Percentiles rank a stretch among this genome's conserved stretches.
These are phyloP conservation scores for Ustilago hordei DNA, from an alignment of 1,284 basidiomycete species.

Conservation along the genomic window DNA sequence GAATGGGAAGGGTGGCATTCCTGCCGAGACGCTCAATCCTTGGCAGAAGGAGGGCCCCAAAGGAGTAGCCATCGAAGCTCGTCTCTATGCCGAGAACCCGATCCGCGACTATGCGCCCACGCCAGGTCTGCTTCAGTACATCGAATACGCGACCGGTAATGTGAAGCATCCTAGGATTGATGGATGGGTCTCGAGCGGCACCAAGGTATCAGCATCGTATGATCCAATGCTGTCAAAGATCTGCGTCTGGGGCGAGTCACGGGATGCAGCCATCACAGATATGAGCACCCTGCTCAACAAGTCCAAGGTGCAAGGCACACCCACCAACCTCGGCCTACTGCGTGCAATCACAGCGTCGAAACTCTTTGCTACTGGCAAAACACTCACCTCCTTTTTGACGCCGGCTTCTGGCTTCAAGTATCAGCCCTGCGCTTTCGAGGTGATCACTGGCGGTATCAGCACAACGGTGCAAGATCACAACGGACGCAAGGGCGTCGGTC, in stretches of 20 bases:
- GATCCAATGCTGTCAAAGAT: conserved; percentile 74
- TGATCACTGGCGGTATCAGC: conserved; percentile 75
- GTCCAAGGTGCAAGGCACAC: conserved; percentile 69
- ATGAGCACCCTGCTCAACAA: conserved; percentile 42
- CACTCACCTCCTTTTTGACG: conserved; percentile 75
- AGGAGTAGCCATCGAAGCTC: conserved; percentile 75
- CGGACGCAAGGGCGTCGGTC: conserved; percentile 73
- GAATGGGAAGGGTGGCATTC: conserved; percentile 66
- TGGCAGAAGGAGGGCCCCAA: conserved; percentile 64
- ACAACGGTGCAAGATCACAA: conserved; percentile 76
- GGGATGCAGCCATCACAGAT: conserved; percentile 70
- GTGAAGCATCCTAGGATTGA: conserved; percentile 74
- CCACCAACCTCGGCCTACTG: conserved; percentile 38
- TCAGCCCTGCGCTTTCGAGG: conserved; percentile 73
- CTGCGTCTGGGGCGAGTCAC: conserved; percentile 71
- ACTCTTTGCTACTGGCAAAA: conserved; percentile 70
- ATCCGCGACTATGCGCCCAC: conserved; percentile 75
- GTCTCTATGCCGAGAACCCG: conserved; percentile 79
- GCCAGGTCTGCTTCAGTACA: conserved; percentile 75
- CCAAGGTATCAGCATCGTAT: conserved; percentile 74
- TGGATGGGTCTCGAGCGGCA: conserved; percentile 73
- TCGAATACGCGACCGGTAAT: conserved; percentile 21
- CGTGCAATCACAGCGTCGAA: conserved; percentile 22
- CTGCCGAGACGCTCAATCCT: conserved; percentile 67
- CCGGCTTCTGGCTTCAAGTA: conserved; percentile 68